phyloP scores from a whole-genome alignment of 2,329 filamentous ascomycete species.

The Pseudogymnoascus destructans region DNA sequence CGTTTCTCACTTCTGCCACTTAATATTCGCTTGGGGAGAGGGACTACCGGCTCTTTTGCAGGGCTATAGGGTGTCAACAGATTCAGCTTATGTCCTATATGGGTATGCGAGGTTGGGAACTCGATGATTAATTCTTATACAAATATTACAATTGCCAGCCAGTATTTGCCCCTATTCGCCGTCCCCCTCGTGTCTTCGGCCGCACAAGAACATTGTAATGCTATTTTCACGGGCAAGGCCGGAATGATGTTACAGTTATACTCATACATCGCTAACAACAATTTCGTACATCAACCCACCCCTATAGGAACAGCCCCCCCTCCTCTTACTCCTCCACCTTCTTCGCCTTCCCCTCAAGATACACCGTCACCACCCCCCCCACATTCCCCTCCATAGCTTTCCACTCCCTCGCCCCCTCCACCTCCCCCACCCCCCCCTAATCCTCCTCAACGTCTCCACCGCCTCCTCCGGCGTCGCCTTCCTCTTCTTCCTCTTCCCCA shows the following conservation, averaged over 20 bases:
- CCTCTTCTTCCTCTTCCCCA: slow-evolving; percentile 50
- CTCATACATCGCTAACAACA: not conserved
- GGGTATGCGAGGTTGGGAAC: too few species aligned
- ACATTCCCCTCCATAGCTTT: slow-evolving; percentile 34
- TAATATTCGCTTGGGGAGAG: too few species aligned
- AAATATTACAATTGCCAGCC: not conserved
- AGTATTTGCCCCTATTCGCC: not conserved
- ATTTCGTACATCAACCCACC: not conserved
- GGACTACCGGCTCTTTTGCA: too few species aligned
- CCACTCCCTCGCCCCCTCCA: slow-evolving; percentile 31
- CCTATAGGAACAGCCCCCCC: not conserved
- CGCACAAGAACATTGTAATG: not conserved
- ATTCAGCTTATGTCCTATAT: too few species aligned
- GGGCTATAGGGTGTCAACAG: too few species aligned
- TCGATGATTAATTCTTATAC: too few species aligned
- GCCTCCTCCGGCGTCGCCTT: slow-evolving; percentile 49
- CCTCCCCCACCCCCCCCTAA: slow-evolving; percentile 31
- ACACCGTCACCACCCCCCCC: slow-evolving; percentile 30
- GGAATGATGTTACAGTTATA: not conserved
- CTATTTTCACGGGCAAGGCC: not conserved
- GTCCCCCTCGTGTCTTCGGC: not conserved
- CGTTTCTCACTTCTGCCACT: too few species aligned
- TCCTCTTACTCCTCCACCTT: slow-evolving; percentile 12
- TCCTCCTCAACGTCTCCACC: slow-evolving; percentile 38
- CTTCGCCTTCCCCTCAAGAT: slow-evolving; percentile 15